These are phyloP conservation scores for Nemania bipapillata DNA, from an alignment of 2,329 filamentous ascomycete genomes.

Conservation along the genomic window DNA sequence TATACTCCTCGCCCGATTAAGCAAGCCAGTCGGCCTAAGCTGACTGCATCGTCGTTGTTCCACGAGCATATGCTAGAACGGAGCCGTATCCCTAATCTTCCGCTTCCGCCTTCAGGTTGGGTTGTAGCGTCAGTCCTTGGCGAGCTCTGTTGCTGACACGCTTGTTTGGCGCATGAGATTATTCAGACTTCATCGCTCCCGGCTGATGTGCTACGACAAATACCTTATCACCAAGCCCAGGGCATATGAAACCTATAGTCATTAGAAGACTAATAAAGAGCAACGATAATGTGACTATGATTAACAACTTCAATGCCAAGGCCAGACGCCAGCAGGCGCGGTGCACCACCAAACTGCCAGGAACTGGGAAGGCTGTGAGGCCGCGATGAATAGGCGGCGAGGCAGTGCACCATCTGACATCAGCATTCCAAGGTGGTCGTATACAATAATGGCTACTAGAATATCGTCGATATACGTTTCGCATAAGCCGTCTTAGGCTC, in stretches of 20 bases:
- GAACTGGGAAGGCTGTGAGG: background rate
- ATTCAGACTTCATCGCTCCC: background rate
- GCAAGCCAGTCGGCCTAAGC: background rate
- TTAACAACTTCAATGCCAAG: background rate
- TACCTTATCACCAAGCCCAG: background rate
- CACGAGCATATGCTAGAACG: background rate
- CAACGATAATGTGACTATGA: background rate
- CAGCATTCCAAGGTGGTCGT: background rate
- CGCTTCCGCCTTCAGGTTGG: too few relatives aligned
- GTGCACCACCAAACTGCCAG: background rate
- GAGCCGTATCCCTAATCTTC: background rate
- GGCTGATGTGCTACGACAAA: background rate
- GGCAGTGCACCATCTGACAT: background rate
- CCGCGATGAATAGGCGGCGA: background rate
- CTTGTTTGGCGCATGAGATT: background rate
- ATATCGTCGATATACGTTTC: background rate
- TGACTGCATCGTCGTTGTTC: background rate
- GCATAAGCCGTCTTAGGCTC: background rate
- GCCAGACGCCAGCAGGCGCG: background rate
- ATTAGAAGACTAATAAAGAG: background rate
- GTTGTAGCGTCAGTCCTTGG: background rate
- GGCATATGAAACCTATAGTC: background rate
- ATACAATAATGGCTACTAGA: background rate
- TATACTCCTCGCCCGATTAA: background rate
- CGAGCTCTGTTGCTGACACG: background rate